Evolutionary conservation across 1,139 yeast species (phyloP).

Genomic region (Suhomyces maxii): DNA sequence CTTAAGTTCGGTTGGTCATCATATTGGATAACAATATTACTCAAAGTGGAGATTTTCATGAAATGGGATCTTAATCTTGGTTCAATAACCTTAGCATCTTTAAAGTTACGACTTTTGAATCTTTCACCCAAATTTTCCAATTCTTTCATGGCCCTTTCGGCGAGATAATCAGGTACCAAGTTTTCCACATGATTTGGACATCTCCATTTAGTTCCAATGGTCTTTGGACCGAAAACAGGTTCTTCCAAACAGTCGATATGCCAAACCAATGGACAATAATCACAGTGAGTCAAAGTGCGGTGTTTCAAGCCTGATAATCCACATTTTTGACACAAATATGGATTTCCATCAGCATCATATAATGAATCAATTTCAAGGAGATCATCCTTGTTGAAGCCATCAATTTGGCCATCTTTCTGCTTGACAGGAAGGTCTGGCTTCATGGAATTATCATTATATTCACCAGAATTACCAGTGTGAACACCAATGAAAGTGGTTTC

Average conservation of each 20-base stretch:
- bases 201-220: slow-evolving; percentile 83
- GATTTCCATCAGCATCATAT: slow-evolving; percentile 63
- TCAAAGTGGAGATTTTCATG: slow-evolving; percentile 40
- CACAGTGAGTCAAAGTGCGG: slow-evolving; percentile 69
- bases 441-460: slow-evolving; percentile 60
- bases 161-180: slow-evolving; percentile 39
- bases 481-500: slow-evolving; percentile 75
- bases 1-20: slow-evolving; percentile 62
- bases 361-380: slow-evolving; percentile 65
- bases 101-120: slow-evolving; percentile 44
- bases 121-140: slow-evolving; percentile 8
- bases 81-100: slow-evolving; percentile 54
- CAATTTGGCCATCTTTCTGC: slow-evolving; percentile 41
- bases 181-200: slow-evolving; percentile 86
- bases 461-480: slow-evolving; percentile 65
- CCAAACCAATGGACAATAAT: slow-evolving; percentile 85
- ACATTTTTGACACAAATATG: slow-evolving; percentile 75
- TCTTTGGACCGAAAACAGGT: slow-evolving; percentile 74
- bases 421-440: slow-evolving; percentile 48
- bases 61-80: slow-evolving; percentile 44
- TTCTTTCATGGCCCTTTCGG: slow-evolving; percentile 20
- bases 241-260: slow-evolving; percentile 86
- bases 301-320: slow-evolving; percentile 62
- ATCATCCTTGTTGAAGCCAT: slow-evolving; percentile 39
- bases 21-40: slow-evolving; percentile 62